phyloP scores from a whole-genome alignment of 116 monocot genomes.

The Phalaenopsis hybrid region DNA sequence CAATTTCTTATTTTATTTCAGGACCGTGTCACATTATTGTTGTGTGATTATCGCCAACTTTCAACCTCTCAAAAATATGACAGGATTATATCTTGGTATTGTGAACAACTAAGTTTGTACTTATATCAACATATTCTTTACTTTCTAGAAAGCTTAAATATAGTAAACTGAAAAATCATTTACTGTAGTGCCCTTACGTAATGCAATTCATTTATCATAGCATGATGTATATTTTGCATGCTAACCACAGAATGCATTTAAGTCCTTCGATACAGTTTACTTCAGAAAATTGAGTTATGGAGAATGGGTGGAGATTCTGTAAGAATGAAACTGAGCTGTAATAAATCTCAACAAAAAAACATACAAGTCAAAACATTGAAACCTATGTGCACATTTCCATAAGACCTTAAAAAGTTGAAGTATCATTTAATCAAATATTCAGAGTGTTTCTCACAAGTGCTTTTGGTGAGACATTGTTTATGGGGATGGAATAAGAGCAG shows the following conservation, averaged over 20 bases:
- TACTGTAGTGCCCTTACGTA: not conserved
- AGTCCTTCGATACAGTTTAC: not conserved
- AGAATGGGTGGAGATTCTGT: not conserved
- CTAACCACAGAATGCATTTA: not conserved
- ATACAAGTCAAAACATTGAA: not conserved
- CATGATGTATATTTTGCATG: not conserved
- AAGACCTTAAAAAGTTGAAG: not conserved
- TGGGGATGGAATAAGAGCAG: too few species aligned
- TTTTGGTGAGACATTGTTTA: too few species aligned
- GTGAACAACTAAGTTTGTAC: slow-evolving; percentile 3
- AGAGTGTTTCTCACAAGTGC: too few species aligned
- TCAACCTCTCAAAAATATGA: slow-evolving; percentile 48
- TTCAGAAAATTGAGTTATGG: not conserved
- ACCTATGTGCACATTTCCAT: not conserved
- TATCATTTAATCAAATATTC: not conserved
- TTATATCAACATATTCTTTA: not conserved
- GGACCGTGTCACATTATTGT: slow-evolving; percentile 57
- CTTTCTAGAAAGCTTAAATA: not conserved
- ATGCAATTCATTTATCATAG: not conserved
- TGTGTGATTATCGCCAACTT: slow-evolving; percentile 76
- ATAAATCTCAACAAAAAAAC: not conserved
- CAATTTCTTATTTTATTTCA: slow-evolving; percentile 19
- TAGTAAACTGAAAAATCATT: not conserved
- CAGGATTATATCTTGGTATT: slow-evolving; percentile 82
- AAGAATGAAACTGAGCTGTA: not conserved